A percentile compares a stretch with the other conserved stretches of the same genome.
Evolutionary conservation across 108 stramenopile species (phyloP).

Genomic region (Aureococcus anophagefferens): DNA sequence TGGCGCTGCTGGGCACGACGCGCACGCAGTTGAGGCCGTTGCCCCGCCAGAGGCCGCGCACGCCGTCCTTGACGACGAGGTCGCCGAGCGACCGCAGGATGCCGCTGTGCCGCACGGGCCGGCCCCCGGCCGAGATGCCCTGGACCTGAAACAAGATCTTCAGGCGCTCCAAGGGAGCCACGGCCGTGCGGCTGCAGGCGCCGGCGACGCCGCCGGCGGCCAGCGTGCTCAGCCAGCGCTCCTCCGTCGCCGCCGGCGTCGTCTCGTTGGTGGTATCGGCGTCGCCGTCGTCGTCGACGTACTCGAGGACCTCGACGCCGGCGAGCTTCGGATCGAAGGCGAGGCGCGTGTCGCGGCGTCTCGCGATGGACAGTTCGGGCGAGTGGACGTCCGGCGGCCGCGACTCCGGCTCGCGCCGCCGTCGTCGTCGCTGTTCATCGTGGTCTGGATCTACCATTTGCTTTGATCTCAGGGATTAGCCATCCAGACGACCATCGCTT

Average conservation of each 20-base stretch:
- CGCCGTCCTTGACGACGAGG: conserved; percentile 4
- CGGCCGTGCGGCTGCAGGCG: conserved; percentile 5
- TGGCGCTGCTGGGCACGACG: conserved; percentile 8
- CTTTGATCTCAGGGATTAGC: no score
- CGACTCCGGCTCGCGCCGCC: no score
- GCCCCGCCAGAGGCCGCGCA: conserved; percentile 15
- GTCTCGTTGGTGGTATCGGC: no score
- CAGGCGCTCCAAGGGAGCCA: conserved; percentile 14
- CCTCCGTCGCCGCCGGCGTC: no score
- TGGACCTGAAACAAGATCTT: conserved; percentile 14
- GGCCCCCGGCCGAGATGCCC: conserved; percentile 1
- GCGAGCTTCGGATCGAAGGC: neutral
- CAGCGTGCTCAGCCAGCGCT: neutral
- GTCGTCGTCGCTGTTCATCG: no score
- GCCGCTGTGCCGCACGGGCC: neutral
- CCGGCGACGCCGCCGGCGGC: conserved; percentile 12
- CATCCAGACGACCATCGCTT: no score
- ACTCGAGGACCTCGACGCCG: neutral
- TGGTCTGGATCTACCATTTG: no score
- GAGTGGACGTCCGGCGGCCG: no score
- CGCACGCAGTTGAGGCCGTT: conserved; percentile 18
- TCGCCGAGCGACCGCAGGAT: neutral
- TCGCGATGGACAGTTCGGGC: no score
- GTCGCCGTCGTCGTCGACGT: neutral
- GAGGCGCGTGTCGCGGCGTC: no score